phyloP scores from a whole-genome alignment of 768 basidiomycete species.

The Gymnopilus dilepis region DNA sequence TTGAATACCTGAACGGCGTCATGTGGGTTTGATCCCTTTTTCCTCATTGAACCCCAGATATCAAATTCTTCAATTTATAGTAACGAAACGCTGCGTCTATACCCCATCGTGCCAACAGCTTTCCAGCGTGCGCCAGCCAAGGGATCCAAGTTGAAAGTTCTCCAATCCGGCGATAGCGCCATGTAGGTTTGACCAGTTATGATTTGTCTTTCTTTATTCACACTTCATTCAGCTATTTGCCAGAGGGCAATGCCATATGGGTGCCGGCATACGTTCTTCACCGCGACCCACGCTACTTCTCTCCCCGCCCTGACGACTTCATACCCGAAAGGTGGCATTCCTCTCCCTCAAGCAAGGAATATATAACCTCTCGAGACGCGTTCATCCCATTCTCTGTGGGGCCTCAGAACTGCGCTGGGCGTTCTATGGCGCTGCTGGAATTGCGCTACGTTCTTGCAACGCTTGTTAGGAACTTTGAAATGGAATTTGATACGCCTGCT shows the following conservation, averaged over 20 bases:
- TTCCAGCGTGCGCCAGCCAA: constrained; percentile 36
- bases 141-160: constrained; percentile 32
- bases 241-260: constrained; percentile 43
- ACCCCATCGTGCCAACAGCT: constrained; percentile 39
- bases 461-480: constrained; percentile 34
- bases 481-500: constrained; percentile 29
- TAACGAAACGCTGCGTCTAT: constrained; percentile 42
- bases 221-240: constrained; percentile 34
- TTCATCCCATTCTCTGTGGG: constrained; percentile 48
- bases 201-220: background rate
- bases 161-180: constrained; percentile 26
- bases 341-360: constrained; percentile 11
- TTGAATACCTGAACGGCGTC: constrained; percentile 37
- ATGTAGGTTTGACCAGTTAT: constrained; percentile 7
- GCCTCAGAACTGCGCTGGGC: constrained; percentile 57
- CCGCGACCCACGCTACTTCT: constrained; percentile 42
- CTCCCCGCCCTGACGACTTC: constrained; percentile 39
- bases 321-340: constrained; percentile 44
- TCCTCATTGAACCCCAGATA: background rate
- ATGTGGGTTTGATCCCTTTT: constrained; percentile 32
- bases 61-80: constrained; percentile 21
- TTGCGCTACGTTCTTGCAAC: constrained; percentile 35
- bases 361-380: constrained; percentile 28
- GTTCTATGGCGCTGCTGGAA: constrained; percentile 37
- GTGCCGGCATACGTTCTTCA: constrained; percentile 41